Evolutionary conservation across 306 rosid species (phyloP).

Genomic region (Bauhinia variegata): DNA sequence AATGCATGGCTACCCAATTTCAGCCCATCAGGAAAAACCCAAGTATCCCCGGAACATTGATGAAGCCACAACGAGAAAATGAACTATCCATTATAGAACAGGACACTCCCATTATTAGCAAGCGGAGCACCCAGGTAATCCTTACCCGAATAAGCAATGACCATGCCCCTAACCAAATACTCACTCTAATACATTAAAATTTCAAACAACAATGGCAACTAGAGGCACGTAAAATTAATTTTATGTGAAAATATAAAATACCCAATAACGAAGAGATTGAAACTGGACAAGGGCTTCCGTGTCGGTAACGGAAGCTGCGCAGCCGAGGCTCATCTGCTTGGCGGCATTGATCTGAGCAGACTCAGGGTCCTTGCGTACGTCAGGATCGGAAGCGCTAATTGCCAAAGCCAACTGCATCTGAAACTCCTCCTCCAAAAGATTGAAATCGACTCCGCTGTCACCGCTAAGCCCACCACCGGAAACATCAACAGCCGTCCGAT

Average conservation of each 20-base stretch:
- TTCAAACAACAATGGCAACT: too few relatives aligned
- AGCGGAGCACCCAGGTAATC: not conserved
- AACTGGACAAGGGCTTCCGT: constrained; percentile 60
- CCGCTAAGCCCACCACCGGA: constrained; percentile 15
- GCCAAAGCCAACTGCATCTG: constrained; percentile 97
- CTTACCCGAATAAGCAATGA: not conserved
- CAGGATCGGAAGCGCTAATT: constrained; percentile 93
- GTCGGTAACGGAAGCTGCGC: constrained; percentile 57
- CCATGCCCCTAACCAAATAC: not conserved
- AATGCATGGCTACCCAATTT: not conserved
- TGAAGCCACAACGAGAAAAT: not conserved
- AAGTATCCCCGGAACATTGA: constrained; percentile 2
- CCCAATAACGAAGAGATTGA: constrained; percentile 86
- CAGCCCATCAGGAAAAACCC: too few relatives aligned
- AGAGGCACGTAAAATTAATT: not conserved
- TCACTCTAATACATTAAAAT: not conserved
- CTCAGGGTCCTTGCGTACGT: constrained; percentile 68
- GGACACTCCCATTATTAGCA: not conserved
- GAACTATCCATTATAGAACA: not conserved
- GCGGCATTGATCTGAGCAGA: constrained; percentile 99
- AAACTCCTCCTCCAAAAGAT: constrained; percentile 88
- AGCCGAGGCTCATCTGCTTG: constrained; percentile 95
- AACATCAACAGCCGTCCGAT: constrained; percentile 46
- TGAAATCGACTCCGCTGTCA: constrained; percentile 58
- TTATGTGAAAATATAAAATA: constrained; percentile 13